Base-by-base conservation (phyloP, 2,329 filamentous ascomycete species). In the Coniochaeta sp. region DNA sequence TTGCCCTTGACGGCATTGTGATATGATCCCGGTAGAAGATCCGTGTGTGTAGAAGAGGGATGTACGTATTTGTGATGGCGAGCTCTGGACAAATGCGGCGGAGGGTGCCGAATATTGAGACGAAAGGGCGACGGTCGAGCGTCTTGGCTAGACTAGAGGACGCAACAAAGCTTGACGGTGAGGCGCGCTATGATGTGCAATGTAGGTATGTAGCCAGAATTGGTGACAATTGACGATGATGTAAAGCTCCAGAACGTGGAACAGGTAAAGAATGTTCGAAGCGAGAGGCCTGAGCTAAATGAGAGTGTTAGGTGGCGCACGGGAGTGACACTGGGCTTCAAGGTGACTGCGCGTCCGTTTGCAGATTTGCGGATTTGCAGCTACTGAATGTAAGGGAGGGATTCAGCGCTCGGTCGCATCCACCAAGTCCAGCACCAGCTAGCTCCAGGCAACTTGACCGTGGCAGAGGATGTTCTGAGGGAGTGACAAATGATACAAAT, bases 1-100 rank as follows among this genome's bases (percentile, higher is more conserved):
- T 66, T 54, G 67, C 66, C 56, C 63, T 64, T 44, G 71, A 66
- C 19, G 71, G 62, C 70, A 72, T 72, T 57, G 47, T 52, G 19
- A 28, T 50, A 43, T 22, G 17, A 12, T 22, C 11, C n/a, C 40
- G 16, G 40, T 43, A 8, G 3, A 22, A 50, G 19, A 12, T 7
- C 16, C 11, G 58, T n/a, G 34, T 56, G 36, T 5, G 5, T 6
- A 47, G 43, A 12, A 6, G 6, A 47, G 43, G 38, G 6, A 47
- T n/a, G 38, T n/a, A 4, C 38, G 16, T 47, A 24, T 47, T 47
- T 24, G 19, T 47, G 43, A 8, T 47, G 8, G 19, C 19, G 11
- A 40, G 38, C 38, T 40, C 11, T n/a, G 17, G 4, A 3, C 38
- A 6, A 40, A 26, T 24, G 11, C 11, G 9, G 11, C 8, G 22